Evolutionary conservation across 2,329 filamentous ascomycete genomes (phyloP), one percentile per base, ranked within the genome.

Genomic region (Phialophora macrospora): DNA sequence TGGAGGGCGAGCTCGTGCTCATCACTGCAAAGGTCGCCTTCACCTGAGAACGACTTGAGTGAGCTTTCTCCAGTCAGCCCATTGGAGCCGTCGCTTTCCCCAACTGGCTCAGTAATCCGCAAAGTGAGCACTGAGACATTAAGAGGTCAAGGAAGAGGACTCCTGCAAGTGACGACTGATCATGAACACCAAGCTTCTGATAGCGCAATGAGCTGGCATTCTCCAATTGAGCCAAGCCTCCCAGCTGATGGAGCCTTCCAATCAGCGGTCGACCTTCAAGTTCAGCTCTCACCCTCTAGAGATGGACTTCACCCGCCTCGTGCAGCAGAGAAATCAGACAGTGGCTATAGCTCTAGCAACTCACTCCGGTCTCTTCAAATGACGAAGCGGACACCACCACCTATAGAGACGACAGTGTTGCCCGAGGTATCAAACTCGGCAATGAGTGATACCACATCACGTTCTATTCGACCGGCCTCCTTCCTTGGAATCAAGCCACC

Each of bases 341-440:
- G 69, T 61, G 72, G 72, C 24, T 73, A 73, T 64, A 71, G 69
- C 61, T 73, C 72, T 14, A 66, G 60, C 41, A 65, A 60, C 26
- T 73, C 72, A 9, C 56, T 72, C 14, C 62, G 63, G 26, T 68
- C 64, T 22, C 48, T 68, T 44, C 58, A 62, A 58, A 51, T 56
- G 24, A 24, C 52, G 14, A 65, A 61, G 26, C 17, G 14, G 17
- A 51, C 38, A 34, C 26, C 60, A 26, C 20, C 60, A 22, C 30
- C 52, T 30, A 7, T 54, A 24, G 49, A 62, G 17, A 48, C 24
- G 14, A 20, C 52, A 41, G 55, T 55, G 22, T 30, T 61, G 20
- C 49, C 51, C 52, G 30, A 60, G 12, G 52, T 54, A 5, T 52
- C 66, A 17, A 30, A 54, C 7, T 30, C 44, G 32, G 28, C 38